Conservation (phyloP, 129 eudicot species). For the Daucus carota region DNA sequence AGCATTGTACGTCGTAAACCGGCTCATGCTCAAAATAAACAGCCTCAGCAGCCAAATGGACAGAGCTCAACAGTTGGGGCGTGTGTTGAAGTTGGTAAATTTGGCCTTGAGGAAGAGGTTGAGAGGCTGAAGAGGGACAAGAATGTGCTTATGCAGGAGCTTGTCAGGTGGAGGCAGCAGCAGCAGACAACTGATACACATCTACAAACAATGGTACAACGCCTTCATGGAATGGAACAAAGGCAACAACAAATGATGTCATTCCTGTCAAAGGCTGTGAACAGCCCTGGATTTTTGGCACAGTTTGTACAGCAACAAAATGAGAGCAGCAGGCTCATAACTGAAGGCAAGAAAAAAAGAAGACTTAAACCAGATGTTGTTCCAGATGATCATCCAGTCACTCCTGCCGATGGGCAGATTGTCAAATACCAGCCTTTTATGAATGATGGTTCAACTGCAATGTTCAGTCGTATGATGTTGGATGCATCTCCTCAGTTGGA, state of each 20-base stretch:
- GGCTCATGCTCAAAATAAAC: slow-evolving; percentile 13
- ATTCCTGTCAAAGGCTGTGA: slow-evolving; percentile 17
- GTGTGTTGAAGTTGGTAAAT: slow-evolving; percentile 15
- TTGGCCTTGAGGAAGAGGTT: slow-evolving; percentile 22
- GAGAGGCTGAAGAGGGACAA: slow-evolving; percentile 24
- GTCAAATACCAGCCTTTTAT: slow-evolving; percentile 68
- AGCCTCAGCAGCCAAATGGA: slow-evolving; percentile 14
- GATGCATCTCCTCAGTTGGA: slow-evolving; percentile 41
- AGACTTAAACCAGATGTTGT: slow-evolving; percentile 18
- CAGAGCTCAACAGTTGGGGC: slow-evolving; percentile 9
- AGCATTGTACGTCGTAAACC: slow-evolving; percentile 18
- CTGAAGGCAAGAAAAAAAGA: slow-evolving; percentile 21
- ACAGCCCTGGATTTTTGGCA: slow-evolving; percentile 22
- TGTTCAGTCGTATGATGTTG: slow-evolving; percentile 62
- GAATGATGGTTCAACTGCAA: slow-evolving; percentile 61
- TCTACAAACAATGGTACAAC: slow-evolving; percentile 20
- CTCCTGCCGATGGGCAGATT: slow-evolving; percentile 30
- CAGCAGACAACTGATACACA: slow-evolving; percentile 23
- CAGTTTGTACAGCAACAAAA: slow-evolving; percentile 22
- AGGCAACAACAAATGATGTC: slow-evolving; percentile 28
- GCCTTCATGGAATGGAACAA: slow-evolving; percentile 28
- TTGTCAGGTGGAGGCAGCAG: slow-evolving; percentile 21
- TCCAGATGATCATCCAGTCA: background rate
- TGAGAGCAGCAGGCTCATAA: slow-evolving; percentile 18
- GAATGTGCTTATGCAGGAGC: slow-evolving; percentile 27